Base-by-base conservation (phyloP, 2,329 filamentous ascomycete genomes). In the Tolypocladium pustulatum region DNA sequence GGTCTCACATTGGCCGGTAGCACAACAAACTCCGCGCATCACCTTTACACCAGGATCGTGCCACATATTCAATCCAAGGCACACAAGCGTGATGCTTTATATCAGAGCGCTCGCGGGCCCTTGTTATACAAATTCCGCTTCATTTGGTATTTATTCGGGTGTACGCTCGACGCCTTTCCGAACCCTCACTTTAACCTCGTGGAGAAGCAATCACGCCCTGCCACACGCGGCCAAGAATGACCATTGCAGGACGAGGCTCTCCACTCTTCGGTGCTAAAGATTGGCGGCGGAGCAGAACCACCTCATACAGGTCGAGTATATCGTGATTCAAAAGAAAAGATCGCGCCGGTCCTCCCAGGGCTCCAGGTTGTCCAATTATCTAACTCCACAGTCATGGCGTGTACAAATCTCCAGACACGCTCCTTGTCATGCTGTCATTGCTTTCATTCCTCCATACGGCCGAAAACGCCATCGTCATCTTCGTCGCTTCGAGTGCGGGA, bases 391-490 rank as follows among this genome's bases (percentile, higher is more conserved):
- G 63, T 60, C 63, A 67, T 66, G 58, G 51, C 51, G 43, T 30
- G n/a, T 56, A 32, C 55, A 17, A n/a, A 34, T n/a, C 46, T 52
- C 49, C 61, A 17, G 41, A 49, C 36, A 52, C 15, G 57, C 56
- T 61, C 56, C 57, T 53, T 54, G 56, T 55, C 25, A 43, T 43
- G 54, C 54, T n/a, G 36, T 60, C 62, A 62, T 64, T 58, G 57
- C 63, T 63, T 63, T 76, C 80, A 94, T 73, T 96, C 91, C 75
- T 99, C 94, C 93, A 97, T 97, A 65, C 85, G 85, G 59, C 92
- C 92, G 78, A 99, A 99, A 67, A 97, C 89, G 69, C 92, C 92
- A 64, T 97, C 92, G 65, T 97, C 93, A 62, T 96, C 91, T 66
- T 96, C 92, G 66, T 95, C 90, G 72, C 86, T 88, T 62, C 88